Evolutionary conservation across 2,329 filamentous ascomycete genomes (phyloP).

Genomic region (Hymenoscyphus occultus): DNA sequence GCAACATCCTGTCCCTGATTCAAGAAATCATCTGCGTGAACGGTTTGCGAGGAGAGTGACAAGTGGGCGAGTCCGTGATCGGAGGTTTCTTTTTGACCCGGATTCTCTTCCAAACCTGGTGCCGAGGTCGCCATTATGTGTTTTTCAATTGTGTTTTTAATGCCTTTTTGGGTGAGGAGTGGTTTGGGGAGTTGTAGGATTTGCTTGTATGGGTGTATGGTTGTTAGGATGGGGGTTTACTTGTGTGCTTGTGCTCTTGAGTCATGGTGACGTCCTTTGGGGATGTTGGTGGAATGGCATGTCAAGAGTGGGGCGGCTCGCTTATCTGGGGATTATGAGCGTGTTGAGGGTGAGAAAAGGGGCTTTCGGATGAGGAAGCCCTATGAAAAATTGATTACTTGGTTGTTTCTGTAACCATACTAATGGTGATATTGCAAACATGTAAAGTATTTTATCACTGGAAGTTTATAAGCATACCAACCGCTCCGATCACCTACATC

Average conservation of each 20-base stretch:
- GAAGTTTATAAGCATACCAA: neutral
- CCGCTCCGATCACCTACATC: neutral
- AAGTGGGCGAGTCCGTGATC: constrained; percentile 34
- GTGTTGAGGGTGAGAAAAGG: neutral
- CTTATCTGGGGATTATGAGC: neutral
- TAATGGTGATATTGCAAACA: neutral
- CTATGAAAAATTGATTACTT: neutral
- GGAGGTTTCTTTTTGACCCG: constrained; percentile 17
- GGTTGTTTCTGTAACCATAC: neutral
- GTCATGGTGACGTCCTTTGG: neutral
- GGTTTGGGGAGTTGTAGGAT: neutral
- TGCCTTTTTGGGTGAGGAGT: no score
- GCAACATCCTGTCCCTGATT: constrained; percentile 76
- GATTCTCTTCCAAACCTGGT: constrained; percentile 17
- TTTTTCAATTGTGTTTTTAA: neutral
- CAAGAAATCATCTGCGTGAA: constrained; percentile 79
- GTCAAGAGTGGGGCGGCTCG: neutral
- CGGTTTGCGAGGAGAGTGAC: constrained; percentile 65
- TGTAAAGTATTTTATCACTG: neutral
- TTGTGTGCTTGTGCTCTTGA: neutral
- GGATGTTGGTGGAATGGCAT: neutral
- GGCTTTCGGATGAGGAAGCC: neutral
- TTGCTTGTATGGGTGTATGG: neutral
- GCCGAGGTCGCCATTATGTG: constrained; percentile 21
- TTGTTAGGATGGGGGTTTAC: neutral